Evolutionary conservation across 805 yeast genomes (phyloP).

Genomic region (Saccharomyces cerevisiae): DNA sequence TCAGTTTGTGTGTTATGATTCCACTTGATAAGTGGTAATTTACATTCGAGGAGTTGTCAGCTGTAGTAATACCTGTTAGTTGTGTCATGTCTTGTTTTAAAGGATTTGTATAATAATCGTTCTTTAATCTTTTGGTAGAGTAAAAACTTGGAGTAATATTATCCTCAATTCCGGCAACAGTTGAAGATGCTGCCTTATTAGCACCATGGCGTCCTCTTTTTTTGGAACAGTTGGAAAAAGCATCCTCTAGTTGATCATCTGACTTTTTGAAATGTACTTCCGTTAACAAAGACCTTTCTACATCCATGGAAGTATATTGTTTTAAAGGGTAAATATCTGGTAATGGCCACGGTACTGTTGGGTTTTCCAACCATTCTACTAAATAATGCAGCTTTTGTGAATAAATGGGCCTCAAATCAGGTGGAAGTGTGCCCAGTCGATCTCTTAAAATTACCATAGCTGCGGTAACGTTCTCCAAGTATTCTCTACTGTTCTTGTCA

Average conservation of each 20-base stretch:
- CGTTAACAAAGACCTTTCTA: constrained; percentile 65
- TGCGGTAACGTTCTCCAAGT: constrained; percentile 63
- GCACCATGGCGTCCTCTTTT: constrained; percentile 19
- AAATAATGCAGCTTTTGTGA: constrained; percentile 56
- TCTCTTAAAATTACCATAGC: constrained; percentile 78
- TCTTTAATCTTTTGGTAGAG: constrained; percentile 51
- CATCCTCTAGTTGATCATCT: constrained; percentile 38
- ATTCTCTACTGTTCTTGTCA: constrained; percentile 31
- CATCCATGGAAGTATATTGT: constrained; percentile 60
- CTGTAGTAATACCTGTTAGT: constrained; percentile 43
- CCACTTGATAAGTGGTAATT: constrained; percentile 31
- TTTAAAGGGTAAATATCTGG: constrained; percentile 65
- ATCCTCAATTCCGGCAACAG: constrained; percentile 3
- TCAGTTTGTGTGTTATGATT: constrained; percentile 54
- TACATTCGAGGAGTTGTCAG: constrained; percentile 30
- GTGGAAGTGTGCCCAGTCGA: constrained; percentile 72
- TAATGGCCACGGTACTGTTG: constrained; percentile 57
- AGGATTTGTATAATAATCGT: constrained; percentile 65
- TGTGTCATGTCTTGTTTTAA: constrained; percentile 43
- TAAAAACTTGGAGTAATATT: constrained; percentile 35
- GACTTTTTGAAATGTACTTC: constrained; percentile 55
- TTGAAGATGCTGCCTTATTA: constrained; percentile 4
- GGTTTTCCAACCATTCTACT: constrained; percentile 49
- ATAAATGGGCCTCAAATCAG: constrained; percentile 69
- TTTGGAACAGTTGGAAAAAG: constrained; percentile 20